Base-by-base conservation (phyloP, 331 rosid species). In the Pyrus hybrid region DNA sequence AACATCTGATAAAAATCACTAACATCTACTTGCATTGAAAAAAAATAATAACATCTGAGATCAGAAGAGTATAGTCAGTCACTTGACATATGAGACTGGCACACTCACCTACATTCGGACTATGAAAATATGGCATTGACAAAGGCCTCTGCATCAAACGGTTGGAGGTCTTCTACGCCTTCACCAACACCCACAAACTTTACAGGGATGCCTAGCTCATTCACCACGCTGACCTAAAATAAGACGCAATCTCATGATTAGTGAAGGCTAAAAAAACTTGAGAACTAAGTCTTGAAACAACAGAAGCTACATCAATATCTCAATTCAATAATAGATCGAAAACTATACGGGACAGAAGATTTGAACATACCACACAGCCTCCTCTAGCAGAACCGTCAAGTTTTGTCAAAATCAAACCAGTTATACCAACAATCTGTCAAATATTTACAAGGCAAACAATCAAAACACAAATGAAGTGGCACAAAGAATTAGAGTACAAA, bases 311-410 rank as follows among this genome's bases (percentile, higher is more conserved):
- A 7, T 0, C 23, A 6, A 16, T 6, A 13, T 5, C 66, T 62
- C 61, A 58, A 9, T 9, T 58, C 30, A 58, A 21, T 21, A 76
- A 61, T 43, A 45, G 54, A 62, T 45, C 17, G 2, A 47, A 58
- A 18, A 78, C 13, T 28, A 32, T 20, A 33, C 21, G 16, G 57
- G 25, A 43, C 4, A 35, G 23, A 70, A 25, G 58, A 65, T 11
- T 43, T 37, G 51, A 26, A 61, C 85, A 54, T 88, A 93, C 99
- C 97, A 94, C 97, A 65, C 99, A 94, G 80, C 99, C 99, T 71
- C 99, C 99, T 87, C 99, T 86, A 13, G 99, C 99, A 68, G 99
- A 85, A 80, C 99, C 99, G 80, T 94, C 99, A 72, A 94, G 88
- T 80, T 91, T 94, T 74, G 97, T 91, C 90, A 94, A 83, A 78